These are phyloP conservation scores for Corchorus olitorius DNA, from an alignment of 345 rosid genomes.

Conservation along the genomic window DNA sequence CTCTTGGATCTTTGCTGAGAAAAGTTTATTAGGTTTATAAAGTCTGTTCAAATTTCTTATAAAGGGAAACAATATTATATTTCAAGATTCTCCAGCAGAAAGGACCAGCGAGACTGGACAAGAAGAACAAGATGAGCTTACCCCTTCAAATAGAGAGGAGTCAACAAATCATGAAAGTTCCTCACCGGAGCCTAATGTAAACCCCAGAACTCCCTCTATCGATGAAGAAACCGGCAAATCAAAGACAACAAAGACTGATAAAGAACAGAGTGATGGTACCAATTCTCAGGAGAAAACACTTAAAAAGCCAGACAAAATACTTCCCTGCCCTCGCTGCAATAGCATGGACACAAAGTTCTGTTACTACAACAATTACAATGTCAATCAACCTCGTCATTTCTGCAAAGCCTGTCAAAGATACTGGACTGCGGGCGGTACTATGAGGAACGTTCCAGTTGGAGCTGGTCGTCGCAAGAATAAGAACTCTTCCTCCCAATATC, in stretches of 20 bases:
- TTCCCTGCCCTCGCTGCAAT: slow-evolving; percentile 86
- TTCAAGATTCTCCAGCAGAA: slow-evolving; percentile 40
- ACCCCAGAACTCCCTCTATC: slow-evolving; percentile 46
- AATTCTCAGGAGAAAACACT: slow-evolving; percentile 54
- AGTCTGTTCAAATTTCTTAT: slow-evolving; percentile 17
- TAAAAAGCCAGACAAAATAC: slow-evolving; percentile 89
- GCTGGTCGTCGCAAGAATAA: slow-evolving; percentile 95
- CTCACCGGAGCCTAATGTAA: slow-evolving; percentile 31
- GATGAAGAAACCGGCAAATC: slow-evolving; percentile 50
- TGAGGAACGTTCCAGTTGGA: slow-evolving; percentile 91
- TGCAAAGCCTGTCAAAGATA: slow-evolving; percentile 95
- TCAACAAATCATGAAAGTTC: slow-evolving; percentile 19
- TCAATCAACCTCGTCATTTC: slow-evolving; percentile 92
- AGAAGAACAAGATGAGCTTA: slow-evolving; percentile 19
- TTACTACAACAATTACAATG: slow-evolving; percentile 88
- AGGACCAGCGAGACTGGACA: slow-evolving; percentile 21
- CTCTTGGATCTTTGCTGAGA: not conserved
- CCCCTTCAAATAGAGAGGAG: slow-evolving; percentile 24
- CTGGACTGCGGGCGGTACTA: slow-evolving; percentile 94
- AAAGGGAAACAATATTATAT: slow-evolving; percentile 18
- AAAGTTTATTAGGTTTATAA: not conserved
- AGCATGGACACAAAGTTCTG: slow-evolving; percentile 95
- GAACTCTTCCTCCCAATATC: slow-evolving; percentile 64
- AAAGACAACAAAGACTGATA: slow-evolving; percentile 43
- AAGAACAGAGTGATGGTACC: slow-evolving; percentile 33